Percentiles rank a stretch among this genome's conserved stretches.
phyloP scores from a whole-genome alignment of 2,329 filamentous ascomycete species.

The Xylariaceae sp. region DNA sequence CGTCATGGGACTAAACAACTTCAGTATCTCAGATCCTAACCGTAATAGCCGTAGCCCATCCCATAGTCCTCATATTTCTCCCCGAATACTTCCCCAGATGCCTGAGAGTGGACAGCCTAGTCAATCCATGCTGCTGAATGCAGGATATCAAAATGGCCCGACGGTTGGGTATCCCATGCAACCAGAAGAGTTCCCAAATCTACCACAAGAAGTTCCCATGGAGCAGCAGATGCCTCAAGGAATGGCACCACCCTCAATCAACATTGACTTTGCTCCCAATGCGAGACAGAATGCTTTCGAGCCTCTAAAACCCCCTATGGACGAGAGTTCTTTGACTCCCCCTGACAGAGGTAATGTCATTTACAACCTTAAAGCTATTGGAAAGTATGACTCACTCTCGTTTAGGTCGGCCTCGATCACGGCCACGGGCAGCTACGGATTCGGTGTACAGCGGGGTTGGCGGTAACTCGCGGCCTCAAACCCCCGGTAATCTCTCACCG shows the following conservation, averaged over 20 bases:
- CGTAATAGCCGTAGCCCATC: slow-evolving; percentile 80
- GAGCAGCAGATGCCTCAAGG: slow-evolving; percentile 64
- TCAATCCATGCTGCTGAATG: slow-evolving; percentile 51
- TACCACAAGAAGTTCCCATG: slow-evolving; percentile 56
- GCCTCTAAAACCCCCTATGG: slow-evolving; percentile 66
- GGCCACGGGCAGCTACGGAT: slow-evolving; percentile 64
- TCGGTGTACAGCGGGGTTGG: slow-evolving; percentile 59
- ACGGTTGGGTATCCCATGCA: slow-evolving; percentile 49
- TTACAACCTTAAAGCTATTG: slow-evolving; percentile 10
- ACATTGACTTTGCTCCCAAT: slow-evolving; percentile 87
- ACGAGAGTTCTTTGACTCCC: slow-evolving; percentile 82
- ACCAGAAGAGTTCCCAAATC: slow-evolving; percentile 58
- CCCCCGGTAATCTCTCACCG: slow-evolving; percentile 55
- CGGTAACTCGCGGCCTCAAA: slow-evolving; percentile 48
- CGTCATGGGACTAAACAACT: slow-evolving; percentile 76
- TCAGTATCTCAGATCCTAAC: slow-evolving; percentile 76
- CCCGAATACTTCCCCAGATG: slow-evolving; percentile 62
- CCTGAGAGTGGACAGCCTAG: slow-evolving; percentile 59
- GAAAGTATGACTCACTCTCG: slow-evolving; percentile 30
- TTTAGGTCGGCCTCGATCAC: slow-evolving; percentile 54
- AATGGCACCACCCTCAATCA: slow-evolving; percentile 85
- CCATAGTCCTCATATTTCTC: slow-evolving; percentile 71
- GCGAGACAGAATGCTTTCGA: slow-evolving; percentile 71
- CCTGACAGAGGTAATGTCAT: slow-evolving; percentile 68
- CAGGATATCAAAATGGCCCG: slow-evolving; percentile 50